A percentile compares a stretch with the other conserved stretches of the same genome.
Conservation (phyloP, 257 asterid species). For the Asclepias syriaca region DNA sequence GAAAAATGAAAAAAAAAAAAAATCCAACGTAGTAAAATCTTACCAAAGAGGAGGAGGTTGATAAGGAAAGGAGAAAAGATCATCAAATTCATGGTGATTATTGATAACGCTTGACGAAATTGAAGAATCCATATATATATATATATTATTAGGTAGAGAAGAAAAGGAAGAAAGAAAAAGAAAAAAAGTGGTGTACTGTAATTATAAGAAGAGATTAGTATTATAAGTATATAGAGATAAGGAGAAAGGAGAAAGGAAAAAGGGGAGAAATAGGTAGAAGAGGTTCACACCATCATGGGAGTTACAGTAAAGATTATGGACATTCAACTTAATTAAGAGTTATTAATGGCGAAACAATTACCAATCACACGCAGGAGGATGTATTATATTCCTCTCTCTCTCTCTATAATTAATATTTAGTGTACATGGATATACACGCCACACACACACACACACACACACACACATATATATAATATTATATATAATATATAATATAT, state of each 20-base stretch:
- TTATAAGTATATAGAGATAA: conserved; percentile 3
- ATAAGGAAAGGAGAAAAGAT: conserved; percentile 30
- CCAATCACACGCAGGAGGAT: conserved; percentile 25
- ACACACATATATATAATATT: too few species aligned
- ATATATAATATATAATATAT: too few species aligned
- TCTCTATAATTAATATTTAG: not conserved
- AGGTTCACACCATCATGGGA: conserved; percentile 61
- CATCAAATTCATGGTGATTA: conserved; percentile 25
- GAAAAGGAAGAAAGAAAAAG: not conserved
- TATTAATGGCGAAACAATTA: conserved; percentile 45
- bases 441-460: too few species aligned
- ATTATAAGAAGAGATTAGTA: not conserved
- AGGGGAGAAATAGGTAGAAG: not conserved
- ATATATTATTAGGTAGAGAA: not conserved
- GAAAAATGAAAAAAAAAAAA: too few species aligned
- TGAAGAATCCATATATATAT: conserved; percentile 30
- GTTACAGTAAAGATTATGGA: conserved; percentile 58
- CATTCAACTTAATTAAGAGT: conserved; percentile 31
- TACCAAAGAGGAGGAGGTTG: conserved; percentile 33
- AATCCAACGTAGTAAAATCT: not conserved
- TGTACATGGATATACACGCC: not conserved
- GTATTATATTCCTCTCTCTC: not conserved
- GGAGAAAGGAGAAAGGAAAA: conserved; percentile 24
- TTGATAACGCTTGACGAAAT: conserved; percentile 11
- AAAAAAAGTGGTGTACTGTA: not conserved